A percentile compares a stretch with the other conserved stretches of the same genome.
These are phyloP conservation scores for Sporothrix protearum DNA, from an alignment of 2,329 filamentous ascomycete genomes.

Conservation along the genomic window DNA sequence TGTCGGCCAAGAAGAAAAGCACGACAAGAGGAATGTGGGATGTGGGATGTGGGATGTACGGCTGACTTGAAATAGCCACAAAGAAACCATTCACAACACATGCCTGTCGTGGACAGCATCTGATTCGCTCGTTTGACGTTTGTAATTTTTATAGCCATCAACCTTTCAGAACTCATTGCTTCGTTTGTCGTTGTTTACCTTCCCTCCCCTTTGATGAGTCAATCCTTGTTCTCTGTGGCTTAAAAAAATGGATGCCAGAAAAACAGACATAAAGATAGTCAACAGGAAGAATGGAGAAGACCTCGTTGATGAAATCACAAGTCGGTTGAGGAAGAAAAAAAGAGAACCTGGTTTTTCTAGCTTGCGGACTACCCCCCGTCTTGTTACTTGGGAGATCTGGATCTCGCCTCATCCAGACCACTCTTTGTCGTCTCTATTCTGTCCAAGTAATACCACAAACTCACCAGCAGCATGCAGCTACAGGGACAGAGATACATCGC, in stretches of 20 bases:
- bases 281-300: neutral
- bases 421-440: neutral
- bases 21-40: too few relatives aligned
- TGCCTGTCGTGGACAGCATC: neutral
- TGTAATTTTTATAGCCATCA: neutral
- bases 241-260: neutral
- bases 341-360: neutral
- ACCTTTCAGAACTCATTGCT: neutral
- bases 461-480: neutral
- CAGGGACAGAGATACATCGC: neutral
- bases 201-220: neutral
- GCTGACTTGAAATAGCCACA: neutral
- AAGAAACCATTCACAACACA: neutral
- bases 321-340: neutral
- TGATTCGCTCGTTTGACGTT: neutral
- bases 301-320: neutral
- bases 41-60: neutral
- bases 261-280: neutral
- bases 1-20: slow-evolving; percentile 5
- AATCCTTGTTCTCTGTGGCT: neutral
- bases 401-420: neutral
- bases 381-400: neutral
- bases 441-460: neutral
- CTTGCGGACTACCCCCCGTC: neutral
- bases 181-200: neutral